Percentiles rank a stretch among this genome's conserved stretches.
These are phyloP conservation scores for Apiospora saccharicola DNA, from an alignment of 2,329 filamentous ascomycete species.

Conservation along the genomic window DNA sequence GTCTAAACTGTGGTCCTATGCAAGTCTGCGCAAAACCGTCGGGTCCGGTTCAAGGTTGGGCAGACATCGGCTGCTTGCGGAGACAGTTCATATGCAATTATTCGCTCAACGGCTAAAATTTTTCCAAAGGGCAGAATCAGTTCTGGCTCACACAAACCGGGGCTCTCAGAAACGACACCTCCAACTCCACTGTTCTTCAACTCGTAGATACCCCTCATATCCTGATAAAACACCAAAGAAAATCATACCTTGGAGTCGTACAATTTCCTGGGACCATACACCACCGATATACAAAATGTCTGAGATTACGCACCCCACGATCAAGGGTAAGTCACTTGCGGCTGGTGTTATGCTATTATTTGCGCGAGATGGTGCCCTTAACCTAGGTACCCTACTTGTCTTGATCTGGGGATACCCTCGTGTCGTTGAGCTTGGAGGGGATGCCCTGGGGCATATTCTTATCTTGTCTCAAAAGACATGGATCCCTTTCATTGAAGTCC, in stretches of 20 bases:
- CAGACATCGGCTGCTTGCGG: slow-evolving; percentile 19
- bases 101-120: slow-evolving; percentile 20
- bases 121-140: slow-evolving; percentile 16
- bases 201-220: not conserved
- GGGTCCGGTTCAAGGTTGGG: not conserved
- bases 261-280: not conserved
- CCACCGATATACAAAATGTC: slow-evolving; percentile 49
- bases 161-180: not conserved
- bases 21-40: slow-evolving; percentile 9
- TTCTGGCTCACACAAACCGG: slow-evolving; percentile 8
- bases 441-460: not conserved
- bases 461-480: not conserved
- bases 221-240: slow-evolving; percentile 9
- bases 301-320: slow-evolving; percentile 64
- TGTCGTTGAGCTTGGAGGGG: not conserved
- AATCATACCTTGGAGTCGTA: not conserved
- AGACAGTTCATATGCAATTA: slow-evolving; percentile 16
- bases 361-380: not conserved
- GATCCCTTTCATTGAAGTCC: not conserved
- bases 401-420: not conserved
- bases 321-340: slow-evolving; percentile 60
- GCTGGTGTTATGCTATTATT: not conserved
- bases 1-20: slow-evolving; percentile 2
- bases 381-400: not conserved
- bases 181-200: slow-evolving; percentile 11